Base-by-base conservation (phyloP, 192 early-diverging fungal species). In the Coemansia reversa region DNA sequence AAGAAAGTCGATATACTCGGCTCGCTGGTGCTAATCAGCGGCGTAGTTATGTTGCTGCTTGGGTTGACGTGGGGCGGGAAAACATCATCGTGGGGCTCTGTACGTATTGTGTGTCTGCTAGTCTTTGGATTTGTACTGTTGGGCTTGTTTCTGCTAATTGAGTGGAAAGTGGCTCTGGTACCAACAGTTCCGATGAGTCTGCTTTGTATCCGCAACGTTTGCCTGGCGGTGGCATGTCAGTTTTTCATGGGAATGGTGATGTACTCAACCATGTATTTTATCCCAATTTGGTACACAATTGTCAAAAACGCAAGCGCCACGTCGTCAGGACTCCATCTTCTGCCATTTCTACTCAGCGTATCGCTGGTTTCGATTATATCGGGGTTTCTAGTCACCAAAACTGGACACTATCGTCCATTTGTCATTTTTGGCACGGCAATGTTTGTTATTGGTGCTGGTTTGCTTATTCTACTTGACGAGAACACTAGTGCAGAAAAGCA, bases 41-140 rank as follows among this genome's bases (percentile, higher is more conserved):
- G 77, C 33, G 70, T 90, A 0, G 74, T 85, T 8, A 69, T 77
- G 60, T 58, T 92, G 9, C 62, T 91, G 0, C 49, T 91, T 55
- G 85, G 80, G n/a, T 51, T 89, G 12, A 85, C 63, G 35, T 89
- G 84, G 85, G 90, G 88, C 12, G 87, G 87, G 33, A 67, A 64
- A 45, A 69, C 74, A 32, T 90, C 86, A 50, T 72, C 81, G 2
- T 92, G 91, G 91, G 64, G 62, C 12, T 71, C 72, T 3, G 78
- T 75, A 14, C 82, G 76, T 28, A 55, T 88, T 47, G 83, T 91
- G 33, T 83, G 84, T 5, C 53, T 85, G 6, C 74, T 90, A 54
- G 66, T 81, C 25, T 85, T 76, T 30, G 76, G 78, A 7, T 49
- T 89, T n/a, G 51, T 79, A 14, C 4, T 76, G 23, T 50, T 78